Conservation (phyloP, 257 asterid species). For the Fraxinus quadrangulata region DNA sequence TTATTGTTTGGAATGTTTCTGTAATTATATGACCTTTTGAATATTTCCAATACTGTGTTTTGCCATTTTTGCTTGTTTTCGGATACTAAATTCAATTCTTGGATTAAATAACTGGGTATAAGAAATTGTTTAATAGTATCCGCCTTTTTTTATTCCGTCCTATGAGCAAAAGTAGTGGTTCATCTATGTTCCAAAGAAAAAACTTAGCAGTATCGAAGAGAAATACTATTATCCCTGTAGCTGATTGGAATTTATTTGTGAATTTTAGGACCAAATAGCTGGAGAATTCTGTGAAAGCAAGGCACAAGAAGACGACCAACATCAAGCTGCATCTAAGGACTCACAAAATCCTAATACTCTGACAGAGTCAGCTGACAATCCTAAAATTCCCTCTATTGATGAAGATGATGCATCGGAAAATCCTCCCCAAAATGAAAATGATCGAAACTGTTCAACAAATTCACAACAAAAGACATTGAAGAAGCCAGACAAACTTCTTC, state of each 20-base stretch:
- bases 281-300: constrained; percentile 35
- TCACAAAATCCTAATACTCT: constrained; percentile 28
- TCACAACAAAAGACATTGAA: constrained; percentile 57
- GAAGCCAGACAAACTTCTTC: constrained; percentile 83
- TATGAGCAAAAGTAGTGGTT: not conserved
- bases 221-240: not conserved
- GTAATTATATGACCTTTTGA: not conserved
- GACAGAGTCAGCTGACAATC: constrained; percentile 36
- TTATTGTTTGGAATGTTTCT: not conserved
- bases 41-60: not conserved
- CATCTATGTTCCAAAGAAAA: not conserved
- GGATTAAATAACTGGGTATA: not conserved
- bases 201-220: not conserved
- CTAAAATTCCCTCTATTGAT: constrained; percentile 29
- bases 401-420: constrained; percentile 40
- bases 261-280: constrained; percentile 45
- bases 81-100: not conserved
- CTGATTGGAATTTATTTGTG: constrained; percentile 15
- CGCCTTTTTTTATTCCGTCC: not conserved
- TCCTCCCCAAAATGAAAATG: constrained; percentile 40
- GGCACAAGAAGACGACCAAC: constrained; percentile 31
- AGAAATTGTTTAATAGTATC: not conserved
- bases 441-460: constrained; percentile 41
- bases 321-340: constrained; percentile 33
- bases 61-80: not conserved